A percentile compares a stretch with the other conserved stretches of the same genome.
Conservation (phyloP, 148 eudicot species). For the Camellia lanceoleosa region DNA sequence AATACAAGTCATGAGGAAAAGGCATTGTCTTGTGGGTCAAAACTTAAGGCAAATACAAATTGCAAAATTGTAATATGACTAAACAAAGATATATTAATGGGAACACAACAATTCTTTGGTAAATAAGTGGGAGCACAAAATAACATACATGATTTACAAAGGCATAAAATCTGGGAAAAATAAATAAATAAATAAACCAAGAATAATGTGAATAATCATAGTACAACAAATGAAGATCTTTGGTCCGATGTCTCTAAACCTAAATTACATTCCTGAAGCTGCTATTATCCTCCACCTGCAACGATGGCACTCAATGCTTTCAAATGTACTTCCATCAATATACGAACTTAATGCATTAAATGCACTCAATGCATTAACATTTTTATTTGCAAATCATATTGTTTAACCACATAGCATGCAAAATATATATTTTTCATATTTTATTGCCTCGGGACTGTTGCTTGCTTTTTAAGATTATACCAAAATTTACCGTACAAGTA, state of each 20-base stretch:
- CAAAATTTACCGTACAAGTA: neutral
- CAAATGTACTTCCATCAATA: no score
- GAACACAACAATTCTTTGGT: neutral
- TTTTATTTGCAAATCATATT: neutral
- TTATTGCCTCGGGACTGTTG: no score
- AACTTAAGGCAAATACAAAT: neutral
- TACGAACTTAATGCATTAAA: no score
- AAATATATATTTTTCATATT: no score
- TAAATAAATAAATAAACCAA: neutral
- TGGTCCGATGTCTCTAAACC: neutral
- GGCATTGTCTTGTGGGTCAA: neutral
- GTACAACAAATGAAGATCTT: neutral
- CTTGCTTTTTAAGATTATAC: no score
- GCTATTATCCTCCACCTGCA: neutral
- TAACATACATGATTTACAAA: neutral
- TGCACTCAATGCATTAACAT: no score
- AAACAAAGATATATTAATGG: neutral
- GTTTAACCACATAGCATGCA: no score
- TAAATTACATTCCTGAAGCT: neutral
- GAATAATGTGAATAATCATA: neutral
- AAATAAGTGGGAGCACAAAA: neutral
- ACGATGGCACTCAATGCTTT: no score
- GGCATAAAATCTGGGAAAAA: neutral
- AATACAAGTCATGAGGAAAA: neutral
- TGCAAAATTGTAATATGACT: neutral